A percentile compares a stretch with the other conserved stretches of the same genome.
Conservation (phyloP, 805 yeast genomes). For the Starmera amethionina region DNA sequence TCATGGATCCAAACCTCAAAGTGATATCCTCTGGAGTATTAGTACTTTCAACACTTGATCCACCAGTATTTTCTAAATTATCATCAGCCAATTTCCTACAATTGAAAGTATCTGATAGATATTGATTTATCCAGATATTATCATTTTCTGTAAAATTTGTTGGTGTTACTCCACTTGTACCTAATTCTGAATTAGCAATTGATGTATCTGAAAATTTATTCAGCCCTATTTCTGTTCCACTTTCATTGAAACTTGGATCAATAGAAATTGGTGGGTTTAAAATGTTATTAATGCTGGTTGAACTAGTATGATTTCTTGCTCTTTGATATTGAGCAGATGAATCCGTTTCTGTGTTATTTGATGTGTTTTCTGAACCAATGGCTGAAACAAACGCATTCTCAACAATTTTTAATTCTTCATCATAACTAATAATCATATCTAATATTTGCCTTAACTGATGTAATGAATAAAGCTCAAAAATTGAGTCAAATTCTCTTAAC, state of each 20-base stretch:
- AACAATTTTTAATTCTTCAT: slow-evolving; percentile 2
- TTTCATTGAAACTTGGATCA: too few relatives aligned
- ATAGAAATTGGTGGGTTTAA: too few relatives aligned
- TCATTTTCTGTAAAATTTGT: neutral
- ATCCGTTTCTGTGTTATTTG: too few relatives aligned
- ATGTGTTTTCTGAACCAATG: too few relatives aligned
- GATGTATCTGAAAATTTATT: too few relatives aligned
- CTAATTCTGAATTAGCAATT: too few relatives aligned
- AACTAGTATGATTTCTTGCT: too few relatives aligned
- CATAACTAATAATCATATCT: neutral
- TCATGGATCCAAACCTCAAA: neutral
- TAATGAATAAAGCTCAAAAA: slow-evolving; percentile 6
- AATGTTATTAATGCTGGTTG: too few relatives aligned
- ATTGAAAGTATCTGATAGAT: neutral
- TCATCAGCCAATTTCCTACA: neutral
- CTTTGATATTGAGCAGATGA: too few relatives aligned
- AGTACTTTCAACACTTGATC: neutral
- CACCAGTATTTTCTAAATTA: neutral
- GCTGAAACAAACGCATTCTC: neutral
- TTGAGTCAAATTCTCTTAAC: slow-evolving; percentile 9
- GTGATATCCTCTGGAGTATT: neutral
- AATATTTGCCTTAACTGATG: slow-evolving; percentile 8
- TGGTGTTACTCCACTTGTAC: neutral
- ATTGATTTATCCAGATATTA: neutral
- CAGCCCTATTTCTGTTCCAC: too few relatives aligned